Base-by-base conservation (phyloP, 2,329 filamentous ascomycete species). In the Nothophaeocryptopus gaeumannii region DNA sequence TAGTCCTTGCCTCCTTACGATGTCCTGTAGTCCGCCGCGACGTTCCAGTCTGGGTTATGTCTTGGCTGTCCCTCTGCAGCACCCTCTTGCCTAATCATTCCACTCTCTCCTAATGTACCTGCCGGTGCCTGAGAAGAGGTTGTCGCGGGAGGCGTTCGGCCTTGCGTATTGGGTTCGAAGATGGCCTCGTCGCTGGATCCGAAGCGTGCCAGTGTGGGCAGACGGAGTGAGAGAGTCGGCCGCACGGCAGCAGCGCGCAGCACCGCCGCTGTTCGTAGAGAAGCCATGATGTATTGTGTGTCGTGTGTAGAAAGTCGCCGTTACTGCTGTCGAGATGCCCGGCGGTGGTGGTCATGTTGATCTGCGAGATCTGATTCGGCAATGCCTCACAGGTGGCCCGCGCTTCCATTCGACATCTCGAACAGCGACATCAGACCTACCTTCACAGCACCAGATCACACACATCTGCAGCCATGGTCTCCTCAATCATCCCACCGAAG, bases 401-500 rank as follows among this genome's bases (percentile, higher is more conserved):
- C 30, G 30, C 41, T 36, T 47, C 43, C 44, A 50, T 49, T 40
- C 36, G 43, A 51, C 45, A 49, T 54, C 54, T 39, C 45, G 42
- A 40, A 47, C 46, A 38, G 50, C 55, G 52, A 53, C 57, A 58
- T 34, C 39, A 47, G 20, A 26, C 20, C 7, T 26, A 26, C 20
- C 20, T 26, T 26, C 20, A 26, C 20, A 26, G 20, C 20, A 26
- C 20, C 20, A 26, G 20, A 26, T 26, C 38, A 50, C 52, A 45
- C 40, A 49, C 39, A 56, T 34, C 48, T 46, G 60, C 63, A 66
- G 59, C 46, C 56, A 70, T 70, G 67, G 67, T 70, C 48, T 97
- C 93, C 72, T 96, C 95, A 81, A 86, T 99, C 75, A 96, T 99
- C 69, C 95, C 95, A 66, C 93, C 95, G 70, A 99, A 99, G 90